Evolutionary conservation across 768 basidiomycete species (phyloP).

Genomic region (Boletellus emodensis): DNA sequence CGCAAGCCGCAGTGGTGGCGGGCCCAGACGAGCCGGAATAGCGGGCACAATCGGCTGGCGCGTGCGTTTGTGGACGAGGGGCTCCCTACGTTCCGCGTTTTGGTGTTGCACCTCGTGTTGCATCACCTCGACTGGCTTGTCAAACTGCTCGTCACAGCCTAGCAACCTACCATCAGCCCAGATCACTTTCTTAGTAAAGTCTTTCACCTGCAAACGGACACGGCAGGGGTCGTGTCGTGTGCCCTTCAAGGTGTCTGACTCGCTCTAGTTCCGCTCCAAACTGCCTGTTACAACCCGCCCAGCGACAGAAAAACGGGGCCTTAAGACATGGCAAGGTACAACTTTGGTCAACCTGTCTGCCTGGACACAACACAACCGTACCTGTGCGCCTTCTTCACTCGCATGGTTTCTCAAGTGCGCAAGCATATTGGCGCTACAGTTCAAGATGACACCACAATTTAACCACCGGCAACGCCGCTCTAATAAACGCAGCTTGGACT

Average conservation of each 20-base stretch:
- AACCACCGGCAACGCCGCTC: constrained; percentile 56
- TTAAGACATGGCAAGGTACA: constrained; percentile 14
- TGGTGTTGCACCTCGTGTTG: constrained; percentile 46
- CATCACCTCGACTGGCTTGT: constrained; percentile 42
- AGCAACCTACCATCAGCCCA: constrained; percentile 10
- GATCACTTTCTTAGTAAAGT: background rate
- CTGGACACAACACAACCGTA: constrained; percentile 12
- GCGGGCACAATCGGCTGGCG: constrained; percentile 33
- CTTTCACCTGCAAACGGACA: constrained; percentile 42
- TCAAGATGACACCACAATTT: constrained; percentile 51
- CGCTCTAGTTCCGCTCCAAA: constrained; percentile 37
- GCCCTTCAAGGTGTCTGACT: constrained; percentile 49
- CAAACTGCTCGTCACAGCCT: constrained; percentile 55
- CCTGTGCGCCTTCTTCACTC: constrained; percentile 28
- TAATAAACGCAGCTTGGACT: constrained; percentile 47
- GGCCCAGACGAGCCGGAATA: constrained; percentile 31
- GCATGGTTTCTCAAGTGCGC: constrained; percentile 46
- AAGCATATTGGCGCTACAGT: constrained; percentile 47
- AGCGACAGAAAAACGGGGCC: constrained; percentile 46
- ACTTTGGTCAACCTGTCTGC: constrained; percentile 3
- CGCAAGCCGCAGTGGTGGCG: constrained; percentile 43
- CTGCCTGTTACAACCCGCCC: constrained; percentile 52
- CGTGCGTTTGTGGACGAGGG: constrained; percentile 24
- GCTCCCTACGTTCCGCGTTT: constrained; percentile 15
- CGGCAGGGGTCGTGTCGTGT: constrained; percentile 34